Evolutionary conservation across 345 rosid genomes (phyloP), one percentile per base, ranked within the genome.

Genomic region (Euphorbia tirucalli): DNA sequence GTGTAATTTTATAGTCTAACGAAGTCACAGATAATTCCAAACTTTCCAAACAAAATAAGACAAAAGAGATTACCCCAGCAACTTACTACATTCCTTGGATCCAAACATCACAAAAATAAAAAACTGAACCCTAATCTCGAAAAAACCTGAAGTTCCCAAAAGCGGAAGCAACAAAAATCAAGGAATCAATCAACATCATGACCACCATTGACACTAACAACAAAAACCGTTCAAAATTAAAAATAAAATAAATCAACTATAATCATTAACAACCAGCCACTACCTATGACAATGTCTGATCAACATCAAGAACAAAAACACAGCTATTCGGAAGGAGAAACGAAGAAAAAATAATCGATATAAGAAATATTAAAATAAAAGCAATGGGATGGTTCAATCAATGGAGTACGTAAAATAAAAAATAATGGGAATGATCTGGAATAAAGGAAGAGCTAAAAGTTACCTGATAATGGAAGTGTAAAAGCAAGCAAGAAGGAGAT

Each of bases 401-500:
- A 73, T 49, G 54, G 11, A 21, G 16, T 7, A 25, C 4, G 14
- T 19, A 11, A 41, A 31, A 41, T 7, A 41, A 48, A 41, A 48
- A 39, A 62, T 61, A 57, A 30, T 19, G 67, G 61, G 58, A 19
- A 31, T 56, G 74, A 79, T 75, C 78, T 16, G 41, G 31, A 13
- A 68, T 7, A 13, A 65, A 71, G 24, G 54, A 59, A 49, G 37
- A 55, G 58, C 54, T 0, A 46, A 66, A 71, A 3, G 11, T 54
- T 43, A 79, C 85, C 87, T 62, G 25, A 43, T 3, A 73, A 32
- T 19, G 65, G 81, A 69, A 78, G 74, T 64, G 78, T 50, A 43
- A 63, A 63, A 71, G 73, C 74, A 73, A 21, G 61, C 21, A 21
- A 52, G 49, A 41, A 22, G 2, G 61, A 65, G 66, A 16, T 27